A percentile compares a stretch with the other conserved stretches of the same genome.
Conservation (phyloP, 176 grass and related monocot species). For the Guadua angustifolia region DNA sequence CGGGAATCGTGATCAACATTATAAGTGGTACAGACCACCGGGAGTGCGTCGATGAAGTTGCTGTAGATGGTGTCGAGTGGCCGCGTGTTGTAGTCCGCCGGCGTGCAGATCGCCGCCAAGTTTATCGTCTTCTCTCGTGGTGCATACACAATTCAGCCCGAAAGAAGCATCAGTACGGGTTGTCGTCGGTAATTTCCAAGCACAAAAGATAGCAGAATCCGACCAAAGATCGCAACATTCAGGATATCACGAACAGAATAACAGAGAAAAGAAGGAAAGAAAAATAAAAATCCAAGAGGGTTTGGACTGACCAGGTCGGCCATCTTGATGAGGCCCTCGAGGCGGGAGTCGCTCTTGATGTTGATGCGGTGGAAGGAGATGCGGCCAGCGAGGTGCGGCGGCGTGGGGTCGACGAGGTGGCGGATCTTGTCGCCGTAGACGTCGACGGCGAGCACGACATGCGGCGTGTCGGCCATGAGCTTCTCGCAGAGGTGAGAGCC, state of each 20-base stretch:
- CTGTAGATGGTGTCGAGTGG: constrained; percentile 97
- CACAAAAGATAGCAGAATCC: too few species aligned
- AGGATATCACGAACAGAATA: not conserved
- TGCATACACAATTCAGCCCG: too few species aligned
- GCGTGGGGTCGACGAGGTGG: constrained; percentile 76
- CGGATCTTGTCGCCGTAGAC: constrained; percentile 99
- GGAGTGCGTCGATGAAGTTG: constrained; percentile 98
- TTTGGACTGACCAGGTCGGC: constrained; percentile 63
- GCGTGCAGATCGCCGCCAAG: constrained; percentile 96
- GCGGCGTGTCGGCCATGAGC: constrained; percentile 81
- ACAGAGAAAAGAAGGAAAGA: not conserved
- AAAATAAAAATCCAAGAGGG: too few species aligned
- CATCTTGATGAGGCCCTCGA: constrained; percentile 95
- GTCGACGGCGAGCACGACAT: constrained; percentile 80
- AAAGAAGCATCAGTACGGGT: too few species aligned
- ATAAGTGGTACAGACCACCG: constrained; percentile 54
- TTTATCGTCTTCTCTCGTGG: constrained; percentile 67
- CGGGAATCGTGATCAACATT: too few species aligned
- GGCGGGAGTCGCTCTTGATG: constrained; percentile 95
- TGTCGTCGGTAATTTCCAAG: too few species aligned
- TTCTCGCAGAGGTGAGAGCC: constrained; percentile 99
- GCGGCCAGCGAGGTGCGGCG: constrained; percentile 58
- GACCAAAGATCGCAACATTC: too few species aligned
- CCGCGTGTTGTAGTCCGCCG: constrained; percentile 95
- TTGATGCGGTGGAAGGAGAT: constrained; percentile 98